Evolutionary conservation across 768 basidiomycete species (phyloP), one percentile per base, ranked within the genome.

Genomic region (Rhodotorula taiwanensis): DNA sequence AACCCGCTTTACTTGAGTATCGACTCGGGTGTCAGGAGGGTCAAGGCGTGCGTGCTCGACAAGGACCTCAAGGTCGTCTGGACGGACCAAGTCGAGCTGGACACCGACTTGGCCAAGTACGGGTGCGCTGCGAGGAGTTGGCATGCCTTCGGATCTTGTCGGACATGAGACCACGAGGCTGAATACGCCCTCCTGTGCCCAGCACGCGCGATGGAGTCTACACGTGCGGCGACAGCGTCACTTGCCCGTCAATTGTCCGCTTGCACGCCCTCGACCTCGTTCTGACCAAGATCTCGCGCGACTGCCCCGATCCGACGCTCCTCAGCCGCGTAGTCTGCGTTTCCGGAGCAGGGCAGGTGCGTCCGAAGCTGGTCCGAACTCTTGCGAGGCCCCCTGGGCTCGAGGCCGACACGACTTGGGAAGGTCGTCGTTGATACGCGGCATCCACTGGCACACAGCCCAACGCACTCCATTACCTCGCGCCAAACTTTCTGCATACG

Each of bases 1-100:
- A 36, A 36, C 34, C 54, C 55, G 8, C 66, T 67, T n/a, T 67
- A 31, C 49, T 52, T 67, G 30, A 30, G 42, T 27, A 59, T 67
- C 55, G 66, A 67, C 33, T 52, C 57, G 3, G 48, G 52, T 4
- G 52, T 51, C n/a, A 13, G 21, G 2, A 42, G 20, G 15, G 15
- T 58, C n/a, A 52, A 48, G 30, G 60, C 60, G 2, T 58, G 56
- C 18, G 43, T 67, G 9, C 25, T 67, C 31, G 33, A 55, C 31
- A 13, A 36, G 28, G 3, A 15, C 13, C 36, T 67, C 27, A 20
- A 41, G 18, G 66, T 67, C 27, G 43, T 62, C 16, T 55, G 48
- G 57, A 42, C 31, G 4, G 66, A 58, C n/a, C 11, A 59, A 15
- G 57, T 67, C 34, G 21, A 33, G 5, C 9, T 67, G 4, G 66